Evolutionary conservation across 2,329 filamentous ascomycete genomes (phyloP).

Genomic region (Epichloe gansuensis): DNA sequence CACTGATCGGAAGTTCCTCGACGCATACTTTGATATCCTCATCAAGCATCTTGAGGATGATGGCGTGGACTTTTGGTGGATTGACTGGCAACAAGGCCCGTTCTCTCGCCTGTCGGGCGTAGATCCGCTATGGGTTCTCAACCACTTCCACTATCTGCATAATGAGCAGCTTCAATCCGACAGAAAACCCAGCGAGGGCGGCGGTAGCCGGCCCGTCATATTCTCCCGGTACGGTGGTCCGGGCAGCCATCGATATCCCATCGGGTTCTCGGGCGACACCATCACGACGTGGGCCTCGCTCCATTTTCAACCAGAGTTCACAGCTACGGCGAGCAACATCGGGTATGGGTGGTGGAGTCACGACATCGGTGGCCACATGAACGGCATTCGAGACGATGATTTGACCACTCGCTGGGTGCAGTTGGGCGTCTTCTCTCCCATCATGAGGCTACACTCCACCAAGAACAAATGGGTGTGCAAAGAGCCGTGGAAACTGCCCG

Average conservation of each 20-base stretch:
- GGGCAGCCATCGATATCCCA: slow-evolving; percentile 49
- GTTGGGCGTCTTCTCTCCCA: slow-evolving; percentile 46
- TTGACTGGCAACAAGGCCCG: slow-evolving; percentile 54
- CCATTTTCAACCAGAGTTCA: slow-evolving; percentile 53
- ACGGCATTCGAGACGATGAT: slow-evolving; percentile 43
- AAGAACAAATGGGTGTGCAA: slow-evolving; percentile 45
- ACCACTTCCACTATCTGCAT: slow-evolving; percentile 51
- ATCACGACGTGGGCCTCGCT: slow-evolving; percentile 47
- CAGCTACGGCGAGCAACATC: slow-evolving; percentile 52
- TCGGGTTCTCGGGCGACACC: slow-evolving; percentile 52
- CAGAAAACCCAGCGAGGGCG: slow-evolving; percentile 12
- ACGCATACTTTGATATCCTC: slow-evolving; percentile 45
- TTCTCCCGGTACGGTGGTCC: slow-evolving; percentile 51
- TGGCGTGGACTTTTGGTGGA: slow-evolving; percentile 53
- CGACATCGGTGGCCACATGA: slow-evolving; percentile 52
- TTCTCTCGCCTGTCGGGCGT: slow-evolving; percentile 41
- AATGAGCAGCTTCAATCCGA: slow-evolving; percentile 23
- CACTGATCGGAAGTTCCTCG: slow-evolving; percentile 38
- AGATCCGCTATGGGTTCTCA: slow-evolving; percentile 52
- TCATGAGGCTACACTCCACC: slow-evolving; percentile 47
- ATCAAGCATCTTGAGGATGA: slow-evolving; percentile 41
- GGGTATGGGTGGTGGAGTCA: slow-evolving; percentile 59
- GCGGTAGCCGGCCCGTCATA: slow-evolving; percentile 29
- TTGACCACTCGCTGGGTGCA: slow-evolving; percentile 48
- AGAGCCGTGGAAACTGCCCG: slow-evolving; percentile 42